A percentile compares a stretch with the other conserved stretches of the same genome.
phyloP scores from a whole-genome alignment of 2,329 filamentous ascomycete genomes.

The Leptographium galeiforme region DNA sequence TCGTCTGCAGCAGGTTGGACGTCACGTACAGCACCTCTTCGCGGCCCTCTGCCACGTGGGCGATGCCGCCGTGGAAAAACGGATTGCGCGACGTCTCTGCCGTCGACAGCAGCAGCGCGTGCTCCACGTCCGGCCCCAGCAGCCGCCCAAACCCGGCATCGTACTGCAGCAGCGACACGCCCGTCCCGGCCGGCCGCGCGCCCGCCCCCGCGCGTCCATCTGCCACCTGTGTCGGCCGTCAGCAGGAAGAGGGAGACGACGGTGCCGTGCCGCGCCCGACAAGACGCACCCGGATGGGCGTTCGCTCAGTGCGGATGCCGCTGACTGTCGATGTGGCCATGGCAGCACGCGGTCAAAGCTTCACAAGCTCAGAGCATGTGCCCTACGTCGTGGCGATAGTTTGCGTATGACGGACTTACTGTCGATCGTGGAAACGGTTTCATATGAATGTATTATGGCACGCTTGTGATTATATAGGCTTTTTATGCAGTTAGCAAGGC shows the following conservation, averaged over 20 bases:
- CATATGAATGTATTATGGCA: too few relatives aligned
- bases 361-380: too few relatives aligned
- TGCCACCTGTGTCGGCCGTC: neutral
- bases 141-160: conserved; percentile 21
- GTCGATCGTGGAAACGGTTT: too few relatives aligned
- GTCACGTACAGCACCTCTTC: conserved; percentile 31
- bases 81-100: conserved; percentile 25
- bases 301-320: conserved; percentile 57
- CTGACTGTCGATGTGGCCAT: neutral
- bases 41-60: too few relatives aligned
- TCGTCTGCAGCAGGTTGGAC: conserved; percentile 27
- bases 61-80: conserved; percentile 29
- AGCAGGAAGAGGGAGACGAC: too few relatives aligned
- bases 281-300: conserved; percentile 54
- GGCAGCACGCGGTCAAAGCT: too few relatives aligned
- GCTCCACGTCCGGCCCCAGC: conserved; percentile 19
- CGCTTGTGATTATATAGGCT: too few relatives aligned
- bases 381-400: too few relatives aligned
- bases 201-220: conserved; percentile 4
- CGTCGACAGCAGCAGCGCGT: conserved; percentile 28
- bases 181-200: neutral
- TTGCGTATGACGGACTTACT: too few relatives aligned
- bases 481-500: too few relatives aligned
- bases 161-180: conserved; percentile 23
- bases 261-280: too few relatives aligned